Base-by-base conservation (phyloP, 2,329 filamentous ascomycete genomes). In the Colletotrichum sp. region DNA sequence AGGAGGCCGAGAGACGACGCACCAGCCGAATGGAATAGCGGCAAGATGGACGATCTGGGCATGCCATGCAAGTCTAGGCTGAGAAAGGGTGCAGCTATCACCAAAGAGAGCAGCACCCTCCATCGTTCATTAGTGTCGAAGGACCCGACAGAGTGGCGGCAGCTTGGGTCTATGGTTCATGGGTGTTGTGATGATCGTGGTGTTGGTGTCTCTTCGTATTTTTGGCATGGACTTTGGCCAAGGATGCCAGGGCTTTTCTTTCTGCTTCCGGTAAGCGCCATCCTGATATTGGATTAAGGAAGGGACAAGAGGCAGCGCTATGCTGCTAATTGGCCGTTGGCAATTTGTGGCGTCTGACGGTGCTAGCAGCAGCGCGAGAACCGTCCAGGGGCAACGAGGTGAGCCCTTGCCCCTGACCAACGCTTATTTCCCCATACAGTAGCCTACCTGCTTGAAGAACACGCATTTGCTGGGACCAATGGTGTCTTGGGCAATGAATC, bases 321-420 rank as follows among this genome's bases (percentile, higher is more conserved):
- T 21, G n/a, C 8, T 21, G n/a, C 3, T 63, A 69, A 72, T 74
- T 67, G 69, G 72, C 5, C 32, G 38, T 56, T 16, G 30, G 21
- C 24, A 26, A 26, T 63, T 56, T 52, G 63, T 68, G 70, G 73
- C 69, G 62, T 55, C 48, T 36, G 32, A 28, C 38, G 69, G 56
- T 63, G 69, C 62, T 56, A 72, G 73, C 73, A 63, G 69, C 62
- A 66, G 43, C 55, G 21, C 43, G 36, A 56, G 69, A 72, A 43
- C 21, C 66, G 55, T 61, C 62, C 62, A 75, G 73, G 73, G 73
- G 62, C 48, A 59, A 58, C 24, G 52, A 32, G 26, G 48, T 34
- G 36, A 61, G 58, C 30, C 69, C 72, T 32, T 72, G 36, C 69
- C 68, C 73, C 73, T 75, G 73, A 63, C n/a, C 62, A 32, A 71